These are phyloP conservation scores for Globisporangium polare DNA, from an alignment of 352 stramenopile species.

Conservation along the genomic window DNA sequence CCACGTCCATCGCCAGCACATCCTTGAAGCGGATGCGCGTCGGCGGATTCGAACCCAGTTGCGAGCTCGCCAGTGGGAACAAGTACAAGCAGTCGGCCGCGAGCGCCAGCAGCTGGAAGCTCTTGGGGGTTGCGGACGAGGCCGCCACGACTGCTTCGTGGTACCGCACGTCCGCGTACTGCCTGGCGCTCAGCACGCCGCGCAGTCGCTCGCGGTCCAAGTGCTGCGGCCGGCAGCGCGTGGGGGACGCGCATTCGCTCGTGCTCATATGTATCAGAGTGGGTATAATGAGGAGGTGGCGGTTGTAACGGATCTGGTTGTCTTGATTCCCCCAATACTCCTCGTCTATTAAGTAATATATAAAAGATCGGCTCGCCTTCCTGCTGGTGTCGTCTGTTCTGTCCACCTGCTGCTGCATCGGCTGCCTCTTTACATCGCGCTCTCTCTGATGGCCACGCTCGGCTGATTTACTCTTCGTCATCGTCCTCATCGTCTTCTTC, in stretches of 20 bases:
- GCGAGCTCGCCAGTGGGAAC: conserved; percentile 33
- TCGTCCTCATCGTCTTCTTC: conserved; percentile 46
- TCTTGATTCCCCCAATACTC: conserved; percentile 3
- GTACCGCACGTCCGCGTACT: conserved; percentile 40
- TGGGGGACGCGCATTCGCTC: conserved; percentile 26
- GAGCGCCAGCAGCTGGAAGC: conserved; percentile 52
- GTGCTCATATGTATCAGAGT: conserved; percentile 1
- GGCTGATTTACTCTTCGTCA: conserved; percentile 37
- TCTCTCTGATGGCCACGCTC: conserved; percentile 34
- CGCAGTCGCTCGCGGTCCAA: conserved; percentile 56
- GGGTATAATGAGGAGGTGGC: background rate
- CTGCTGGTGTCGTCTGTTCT: background rate
- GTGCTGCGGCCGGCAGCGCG: conserved; percentile 48
- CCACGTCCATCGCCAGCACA: conserved; percentile 31
- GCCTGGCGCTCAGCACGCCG: conserved; percentile 20
- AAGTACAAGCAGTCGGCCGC: conserved; percentile 38
- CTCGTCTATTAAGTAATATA: conserved; percentile 20
- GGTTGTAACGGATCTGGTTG: background rate
- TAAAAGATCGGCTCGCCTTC: conserved; percentile 17
- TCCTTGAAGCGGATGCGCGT: conserved; percentile 23
- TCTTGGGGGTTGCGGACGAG: conserved; percentile 15
- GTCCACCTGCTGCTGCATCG: background rate
- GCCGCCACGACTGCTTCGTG: conserved; percentile 56
- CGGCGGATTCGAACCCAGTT: conserved; percentile 4
- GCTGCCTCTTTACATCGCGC: conserved; percentile 6